Percentiles rank a stretch among this genome's conserved stretches.
phyloP scores from a whole-genome alignment of 208 protist species.

The Wallacemonas rigidus region DNA sequence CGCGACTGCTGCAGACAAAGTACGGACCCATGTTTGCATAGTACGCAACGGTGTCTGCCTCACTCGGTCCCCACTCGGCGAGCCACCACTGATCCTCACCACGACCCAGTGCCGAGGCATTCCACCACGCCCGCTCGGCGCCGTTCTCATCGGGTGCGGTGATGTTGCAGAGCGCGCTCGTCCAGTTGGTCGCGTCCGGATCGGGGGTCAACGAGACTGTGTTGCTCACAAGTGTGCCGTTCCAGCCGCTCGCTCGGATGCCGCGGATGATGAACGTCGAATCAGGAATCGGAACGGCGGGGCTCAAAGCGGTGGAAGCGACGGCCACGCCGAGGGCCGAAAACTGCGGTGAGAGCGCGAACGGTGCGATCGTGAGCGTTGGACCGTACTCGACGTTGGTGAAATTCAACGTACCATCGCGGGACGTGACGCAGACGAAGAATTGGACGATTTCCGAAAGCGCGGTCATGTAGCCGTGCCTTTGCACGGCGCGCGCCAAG shows the following conservation, averaged over 20 bases:
- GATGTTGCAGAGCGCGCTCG: conserved; percentile 1
- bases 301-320: background rate
- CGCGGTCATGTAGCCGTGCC: conserved; percentile 17
- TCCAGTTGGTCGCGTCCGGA: conserved; percentile 1
- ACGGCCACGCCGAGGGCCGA: conserved; percentile 20
- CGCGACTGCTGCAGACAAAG: conserved; percentile 11
- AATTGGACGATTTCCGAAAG: conserved; percentile 13
- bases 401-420: conserved; percentile 32
- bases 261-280: conserved; percentile 14
- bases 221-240: conserved; percentile 4
- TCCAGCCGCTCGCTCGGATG: background rate
- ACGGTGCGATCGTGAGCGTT: conserved; percentile 21
- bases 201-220: background rate
- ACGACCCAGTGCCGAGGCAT: background rate
- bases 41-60: background rate
- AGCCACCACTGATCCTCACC: background rate
- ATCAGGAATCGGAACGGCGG: conserved; percentile 3
- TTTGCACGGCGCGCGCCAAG: conserved; percentile 6
- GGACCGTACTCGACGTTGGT: conserved; percentile 21
- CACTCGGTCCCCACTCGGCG: background rate
- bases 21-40: conserved; percentile 7
- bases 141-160: background rate
- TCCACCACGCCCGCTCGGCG: background rate
- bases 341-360: conserved; percentile 16
- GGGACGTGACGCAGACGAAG: conserved; percentile 35